phyloP scores from a whole-genome alignment of 495 filamentous ascomycete species.

The Pyrenula massariospora region DNA sequence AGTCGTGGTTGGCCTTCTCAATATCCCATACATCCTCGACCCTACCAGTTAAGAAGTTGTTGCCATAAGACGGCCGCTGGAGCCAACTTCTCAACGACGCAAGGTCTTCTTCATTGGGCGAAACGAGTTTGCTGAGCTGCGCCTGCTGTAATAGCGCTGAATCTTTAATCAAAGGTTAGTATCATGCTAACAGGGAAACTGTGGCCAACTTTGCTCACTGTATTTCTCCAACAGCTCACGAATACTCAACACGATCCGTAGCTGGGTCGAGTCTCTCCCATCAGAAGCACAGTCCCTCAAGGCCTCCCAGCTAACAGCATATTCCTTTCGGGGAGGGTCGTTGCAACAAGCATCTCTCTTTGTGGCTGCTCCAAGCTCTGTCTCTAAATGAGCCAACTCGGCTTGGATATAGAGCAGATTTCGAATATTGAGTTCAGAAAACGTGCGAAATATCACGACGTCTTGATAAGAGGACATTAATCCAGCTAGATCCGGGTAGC shows the following conservation, averaged over 20 bases:
- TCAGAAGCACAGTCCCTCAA: background rate
- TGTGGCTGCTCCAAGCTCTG: background rate
- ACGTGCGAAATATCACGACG: slow-evolving; percentile 1
- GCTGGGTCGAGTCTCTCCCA: background rate
- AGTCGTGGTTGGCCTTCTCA: background rate
- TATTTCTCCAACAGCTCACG: background rate
- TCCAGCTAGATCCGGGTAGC: background rate
- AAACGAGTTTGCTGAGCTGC: background rate
- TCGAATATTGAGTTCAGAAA: background rate
- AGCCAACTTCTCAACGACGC: background rate
- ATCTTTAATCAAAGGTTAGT: background rate
- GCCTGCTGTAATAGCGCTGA: background rate
- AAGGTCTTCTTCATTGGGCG: background rate
- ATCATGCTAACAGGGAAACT: background rate
- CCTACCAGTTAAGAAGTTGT: background rate
- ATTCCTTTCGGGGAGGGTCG: background rate
- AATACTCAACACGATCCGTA: background rate
- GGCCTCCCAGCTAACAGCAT: background rate
- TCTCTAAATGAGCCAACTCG: slow-evolving; percentile 2
- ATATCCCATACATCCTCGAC: background rate
- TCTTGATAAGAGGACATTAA: slow-evolving; percentile 1
- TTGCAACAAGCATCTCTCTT: background rate
- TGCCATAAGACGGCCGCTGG: background rate
- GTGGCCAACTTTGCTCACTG: background rate
- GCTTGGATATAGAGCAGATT: slow-evolving; percentile 2